Evolutionary conservation across 805 yeast species (phyloP).

Genomic region (Lachancea fermentati): DNA sequence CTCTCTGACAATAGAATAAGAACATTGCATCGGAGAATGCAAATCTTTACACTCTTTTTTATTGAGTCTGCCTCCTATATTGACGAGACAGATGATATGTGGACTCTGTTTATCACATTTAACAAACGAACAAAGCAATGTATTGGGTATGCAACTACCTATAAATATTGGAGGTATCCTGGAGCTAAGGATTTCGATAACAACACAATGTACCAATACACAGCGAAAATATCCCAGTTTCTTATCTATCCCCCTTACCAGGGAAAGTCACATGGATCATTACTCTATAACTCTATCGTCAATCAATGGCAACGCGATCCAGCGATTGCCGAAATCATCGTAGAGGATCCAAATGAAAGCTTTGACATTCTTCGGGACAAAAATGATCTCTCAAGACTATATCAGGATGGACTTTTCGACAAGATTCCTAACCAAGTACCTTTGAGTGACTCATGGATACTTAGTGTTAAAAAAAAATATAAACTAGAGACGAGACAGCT

Average conservation of each 20-base stretch:
- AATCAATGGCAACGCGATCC: conserved; percentile 50
- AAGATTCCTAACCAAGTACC: conserved; percentile 29
- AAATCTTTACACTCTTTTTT: conserved; percentile 72
- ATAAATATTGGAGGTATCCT: conserved; percentile 74
- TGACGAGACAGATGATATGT: conserved; percentile 64
- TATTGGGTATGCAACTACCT: conserved; percentile 78
- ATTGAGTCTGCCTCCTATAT: conserved; percentile 94
- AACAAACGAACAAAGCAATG: conserved; percentile 38
- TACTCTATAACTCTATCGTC: conserved; percentile 53
- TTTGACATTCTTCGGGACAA: conserved; percentile 90
- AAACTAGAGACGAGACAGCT: conserved; percentile 79
- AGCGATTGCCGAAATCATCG: conserved; percentile 63
- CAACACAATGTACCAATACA: conserved; percentile 27
- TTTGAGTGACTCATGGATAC: conserved; percentile 36
- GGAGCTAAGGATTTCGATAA: conserved; percentile 48
- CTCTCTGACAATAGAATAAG: conserved; percentile 32
- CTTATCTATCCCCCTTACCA: conserved; percentile 82
- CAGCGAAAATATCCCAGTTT: conserved; percentile 85
- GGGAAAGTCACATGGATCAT: conserved; percentile 62
- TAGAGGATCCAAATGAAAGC: conserved; percentile 90
- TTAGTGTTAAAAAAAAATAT: conserved; percentile 32
- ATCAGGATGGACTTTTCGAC: conserved; percentile 29
- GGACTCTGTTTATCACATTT: conserved; percentile 68
- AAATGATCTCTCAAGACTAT: conserved; percentile 57
- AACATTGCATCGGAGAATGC: conserved; percentile 62